Evolutionary conservation across 805 yeast species (phyloP).

Genomic region (Candida railenensis): DNA sequence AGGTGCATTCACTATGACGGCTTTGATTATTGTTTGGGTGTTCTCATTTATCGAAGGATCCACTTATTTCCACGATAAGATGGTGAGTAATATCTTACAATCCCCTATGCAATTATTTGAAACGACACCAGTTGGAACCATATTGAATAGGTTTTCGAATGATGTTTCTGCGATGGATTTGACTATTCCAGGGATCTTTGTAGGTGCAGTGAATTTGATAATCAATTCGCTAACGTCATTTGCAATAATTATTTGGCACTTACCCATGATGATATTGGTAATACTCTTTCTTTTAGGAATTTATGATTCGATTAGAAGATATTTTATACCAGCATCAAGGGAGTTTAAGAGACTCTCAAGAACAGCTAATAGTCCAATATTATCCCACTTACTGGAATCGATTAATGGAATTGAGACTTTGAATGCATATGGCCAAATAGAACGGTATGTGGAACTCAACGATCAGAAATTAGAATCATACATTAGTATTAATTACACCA

Average conservation of each 20-base stretch:
- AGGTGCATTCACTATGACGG: constrained; percentile 23
- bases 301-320: constrained; percentile 28
- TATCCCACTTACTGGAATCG: constrained; percentile 36
- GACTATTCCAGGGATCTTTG: constrained; percentile 30
- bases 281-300: constrained; percentile 22
- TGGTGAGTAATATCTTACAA: constrained; percentile 32
- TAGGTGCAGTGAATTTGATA: constrained; percentile 18
- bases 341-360: constrained; percentile 32
- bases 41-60: constrained; percentile 30
- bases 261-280: constrained; percentile 32
- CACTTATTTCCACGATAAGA: constrained; percentile 31
- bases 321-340: constrained; percentile 34
- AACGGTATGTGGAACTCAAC: constrained; percentile 25
- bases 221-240: constrained; percentile 27
- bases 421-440: constrained; percentile 27
- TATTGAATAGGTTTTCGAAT: constrained; percentile 38
- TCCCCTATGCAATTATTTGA: constrained; percentile 43
- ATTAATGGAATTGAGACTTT: constrained; percentile 35
- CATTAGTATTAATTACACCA: constrained; percentile 20
- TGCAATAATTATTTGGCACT: constrained; percentile 26
- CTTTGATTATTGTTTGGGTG: constrained; percentile 29
- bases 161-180: constrained; percentile 33
- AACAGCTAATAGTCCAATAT: constrained; percentile 30
- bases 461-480: constrained; percentile 21
- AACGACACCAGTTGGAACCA: constrained; percentile 40